Evolutionary conservation across 345 rosid genomes (phyloP), one percentile per base, ranked within the genome.

Genomic region (Ailanthus altissimus): DNA sequence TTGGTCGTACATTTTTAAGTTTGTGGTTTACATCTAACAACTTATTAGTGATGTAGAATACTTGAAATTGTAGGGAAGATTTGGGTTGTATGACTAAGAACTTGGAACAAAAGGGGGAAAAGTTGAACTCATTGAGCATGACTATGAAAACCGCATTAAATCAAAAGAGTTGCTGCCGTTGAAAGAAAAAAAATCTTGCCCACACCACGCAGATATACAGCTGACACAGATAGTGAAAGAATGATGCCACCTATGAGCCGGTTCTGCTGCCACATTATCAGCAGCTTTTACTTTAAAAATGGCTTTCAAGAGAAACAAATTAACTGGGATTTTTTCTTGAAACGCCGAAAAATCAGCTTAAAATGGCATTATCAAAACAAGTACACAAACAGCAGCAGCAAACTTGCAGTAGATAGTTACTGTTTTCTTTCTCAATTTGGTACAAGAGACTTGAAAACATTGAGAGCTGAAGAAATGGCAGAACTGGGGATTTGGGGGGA

Each of bases 401-500:
- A 54, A 70, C 12, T 62, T 59, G 25, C 2, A n/a, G 6, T 46
- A 23, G 59, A 46, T 2, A 46, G 42, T 20, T 32, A 51, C 18
- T 51, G 60, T 70, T 51, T n/a, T 54, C 20, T 7, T 36, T 25
- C 21, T 25, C 18, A 43, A 18, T 65, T 42, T 42, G 26, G 25
- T 50, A 50, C 25, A 28, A 5, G 7, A 14, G 14, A 23, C 38
- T 1, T 3, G 25, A n/a, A 72, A 46, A 26, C 58, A 28, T 36
- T 45, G 26, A 58, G 49, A 61, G 16, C 5, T 53, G 8, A 38
- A 73, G 70, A 79, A 42, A 76, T 79, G 81, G 78, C 81, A 40
- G 59, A 75, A 58, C 63, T 7, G 9, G 23, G 21, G 47, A 8
- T 25, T 18, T 28, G 38, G 38, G 38, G 38, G 38, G 38, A 32